Evolutionary conservation across 345 rosid species (phyloP).

Genomic region (Excoecaria cochinchinensis): DNA sequence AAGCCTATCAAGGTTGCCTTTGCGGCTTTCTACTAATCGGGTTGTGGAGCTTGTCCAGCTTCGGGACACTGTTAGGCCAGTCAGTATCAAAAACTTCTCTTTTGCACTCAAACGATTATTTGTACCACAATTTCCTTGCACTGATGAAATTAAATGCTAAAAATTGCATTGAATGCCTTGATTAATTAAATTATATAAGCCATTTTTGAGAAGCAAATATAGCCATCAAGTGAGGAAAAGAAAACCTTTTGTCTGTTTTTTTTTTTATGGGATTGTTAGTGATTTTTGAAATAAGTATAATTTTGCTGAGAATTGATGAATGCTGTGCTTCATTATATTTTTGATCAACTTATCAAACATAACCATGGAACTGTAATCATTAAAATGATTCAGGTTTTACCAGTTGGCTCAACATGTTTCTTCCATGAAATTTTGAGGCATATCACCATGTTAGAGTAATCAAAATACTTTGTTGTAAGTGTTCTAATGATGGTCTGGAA

Average conservation of each 20-base stretch:
- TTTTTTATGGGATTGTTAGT: too few relatives aligned
- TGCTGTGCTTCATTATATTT: not conserved
- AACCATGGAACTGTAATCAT: not conserved
- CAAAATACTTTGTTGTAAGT: not conserved
- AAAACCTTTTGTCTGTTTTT: not conserved
- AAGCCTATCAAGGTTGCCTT: slow-evolving; percentile 88
- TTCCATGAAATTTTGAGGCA: slow-evolving; percentile 3
- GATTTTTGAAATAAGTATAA: not conserved
- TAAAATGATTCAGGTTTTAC: slow-evolving; percentile 2
- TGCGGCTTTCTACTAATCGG: slow-evolving; percentile 86
- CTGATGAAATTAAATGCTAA: not conserved
- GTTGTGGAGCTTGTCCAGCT: slow-evolving; percentile 94
- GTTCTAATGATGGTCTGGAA: slow-evolving; percentile 23
- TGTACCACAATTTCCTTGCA: not conserved
- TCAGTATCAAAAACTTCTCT: slow-evolving; percentile 37
- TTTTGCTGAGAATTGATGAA: not conserved
- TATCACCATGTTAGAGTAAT: slow-evolving; percentile 6
- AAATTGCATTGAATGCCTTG: slow-evolving; percentile 5
- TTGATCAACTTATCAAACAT: not conserved
- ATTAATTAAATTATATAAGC: not conserved
- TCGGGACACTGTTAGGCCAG: slow-evolving; percentile 89
- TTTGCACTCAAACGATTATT: slow-evolving; percentile 1
- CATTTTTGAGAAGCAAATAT: not conserved
- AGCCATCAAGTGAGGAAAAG: not conserved
- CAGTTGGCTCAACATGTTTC: slow-evolving; percentile 1